Evolutionary conservation across 2,329 filamentous ascomycete genomes (phyloP), one percentile per base, ranked within the genome.

Genomic region (Colletotrichum echinochloae): DNA sequence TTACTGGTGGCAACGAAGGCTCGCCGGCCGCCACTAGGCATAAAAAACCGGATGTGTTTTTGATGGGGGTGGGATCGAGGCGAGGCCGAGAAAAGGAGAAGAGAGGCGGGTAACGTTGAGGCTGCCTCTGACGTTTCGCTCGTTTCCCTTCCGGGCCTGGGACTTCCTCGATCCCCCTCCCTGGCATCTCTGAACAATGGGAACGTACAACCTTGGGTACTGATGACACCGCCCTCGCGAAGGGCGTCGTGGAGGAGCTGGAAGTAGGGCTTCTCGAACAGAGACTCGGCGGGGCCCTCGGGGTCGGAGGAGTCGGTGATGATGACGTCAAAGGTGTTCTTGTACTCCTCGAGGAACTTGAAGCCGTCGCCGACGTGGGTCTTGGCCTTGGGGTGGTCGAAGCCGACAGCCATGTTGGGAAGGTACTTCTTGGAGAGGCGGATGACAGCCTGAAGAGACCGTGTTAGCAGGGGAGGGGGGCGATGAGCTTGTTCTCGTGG

Each of bases 191-290:
- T 70, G 79, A 81, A 83, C 81, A 88, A 90, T 89, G 91, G 91
- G 90, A 88, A 94, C 94, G 89, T 94, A 97, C 94, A 97, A 99
- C 96, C 96, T 98, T 99, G 96, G 81, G 96, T 99, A 85, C 94
- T 95, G 86, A 99, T 98, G 81, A 99, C 94, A 87, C 96, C 96
- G 84, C 95, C 95, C 79, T 97, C 94, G 76, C 93, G 91, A 77
- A 98, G 91, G 78, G 96, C 96, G 79, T 91, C 93, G 82, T 92
- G 88, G 73, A 99, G 89, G 76, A 99, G 91, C 88, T 98, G 88
- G 84, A 98, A 99, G 90, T 99, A 99, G 73, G 94, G 92, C 89
- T 98, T 98, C 89, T 98, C 90, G 92, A 99, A 99, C 75, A 99
- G 89, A 78, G 89, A 92, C 90, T 98, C 95, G 76, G 96, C 96